Evolutionary conservation across 495 filamentous ascomycete genomes (phyloP).

Genomic region (Hyphodiscus hymeniophilus): DNA sequence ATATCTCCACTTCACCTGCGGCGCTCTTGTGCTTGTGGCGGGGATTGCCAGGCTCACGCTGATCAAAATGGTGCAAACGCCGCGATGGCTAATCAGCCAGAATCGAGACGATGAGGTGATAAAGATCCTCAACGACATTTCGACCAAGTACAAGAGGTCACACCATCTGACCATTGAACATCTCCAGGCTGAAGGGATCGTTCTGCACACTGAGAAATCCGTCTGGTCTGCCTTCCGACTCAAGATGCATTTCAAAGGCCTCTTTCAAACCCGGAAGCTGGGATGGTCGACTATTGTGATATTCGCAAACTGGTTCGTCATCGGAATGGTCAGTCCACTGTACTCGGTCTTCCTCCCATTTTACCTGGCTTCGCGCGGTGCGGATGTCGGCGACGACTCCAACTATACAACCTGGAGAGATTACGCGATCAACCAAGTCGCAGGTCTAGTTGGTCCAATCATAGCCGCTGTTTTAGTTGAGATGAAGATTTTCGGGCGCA

Average conservation of each 20-base stretch:
- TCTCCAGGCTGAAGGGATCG: constrained; percentile 23
- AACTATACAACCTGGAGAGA: constrained; percentile 32
- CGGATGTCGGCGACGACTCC: constrained; percentile 51
- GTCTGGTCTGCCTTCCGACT: background rate
- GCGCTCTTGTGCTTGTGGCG: constrained; percentile 24
- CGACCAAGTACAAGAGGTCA: constrained; percentile 19
- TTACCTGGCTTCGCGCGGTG: constrained; percentile 58
- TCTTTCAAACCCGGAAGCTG: background rate
- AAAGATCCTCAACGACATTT: constrained; percentile 18
- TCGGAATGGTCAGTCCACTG: constrained; percentile 63
- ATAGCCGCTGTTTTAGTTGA: constrained; percentile 1
- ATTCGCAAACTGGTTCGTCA: constrained; percentile 62
- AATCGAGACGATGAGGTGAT: background rate
- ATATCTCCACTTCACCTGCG: constrained; percentile 28
- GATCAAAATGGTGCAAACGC: constrained; percentile 8
- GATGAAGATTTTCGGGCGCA: background rate
- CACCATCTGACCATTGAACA: constrained; percentile 21
- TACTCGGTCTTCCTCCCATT: constrained; percentile 75
- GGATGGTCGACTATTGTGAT: constrained; percentile 44
- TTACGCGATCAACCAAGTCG: constrained; percentile 37
- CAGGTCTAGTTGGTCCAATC: constrained; percentile 16
- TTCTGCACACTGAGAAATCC: constrained; percentile 27
- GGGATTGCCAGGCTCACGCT: constrained; percentile 20
- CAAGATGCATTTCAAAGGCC: background rate
- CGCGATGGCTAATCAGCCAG: background rate